Evolutionary conservation across 176 grass and related monocot species (phyloP).

Genomic region (Triticum timopheevii): DNA sequence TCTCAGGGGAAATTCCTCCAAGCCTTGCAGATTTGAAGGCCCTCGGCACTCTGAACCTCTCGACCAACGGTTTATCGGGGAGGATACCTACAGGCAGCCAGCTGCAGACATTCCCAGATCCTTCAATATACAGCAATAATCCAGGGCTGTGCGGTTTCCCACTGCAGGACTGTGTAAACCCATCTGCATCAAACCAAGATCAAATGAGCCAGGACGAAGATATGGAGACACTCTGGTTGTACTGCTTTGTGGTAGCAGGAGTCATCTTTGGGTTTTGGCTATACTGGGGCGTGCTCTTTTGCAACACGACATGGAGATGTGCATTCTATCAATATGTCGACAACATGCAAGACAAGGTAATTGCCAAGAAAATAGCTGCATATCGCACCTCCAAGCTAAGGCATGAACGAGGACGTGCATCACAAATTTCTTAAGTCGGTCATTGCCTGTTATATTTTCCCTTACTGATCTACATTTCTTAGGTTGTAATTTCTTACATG

Average conservation of each 20-base stretch:
- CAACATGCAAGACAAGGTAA: neutral
- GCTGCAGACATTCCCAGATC: neutral
- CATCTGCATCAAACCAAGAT: neutral
- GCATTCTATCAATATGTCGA: neutral
- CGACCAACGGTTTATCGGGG: neutral
- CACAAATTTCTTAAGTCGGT: neutral
- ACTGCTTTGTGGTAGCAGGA: neutral
- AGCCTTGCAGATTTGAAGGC: neutral
- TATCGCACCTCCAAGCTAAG: neutral
- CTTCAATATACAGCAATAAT: neutral
- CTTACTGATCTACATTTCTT: neutral
- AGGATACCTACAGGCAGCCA: neutral
- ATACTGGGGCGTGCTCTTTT: neutral
- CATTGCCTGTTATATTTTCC: neutral
- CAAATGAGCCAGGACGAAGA: neutral
- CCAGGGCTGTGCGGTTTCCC: neutral
- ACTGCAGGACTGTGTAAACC: neutral
- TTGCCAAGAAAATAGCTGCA: neutral
- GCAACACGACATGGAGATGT: neutral
- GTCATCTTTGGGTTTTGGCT: conserved; percentile 6
- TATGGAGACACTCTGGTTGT: neutral
- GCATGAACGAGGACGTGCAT: neutral
- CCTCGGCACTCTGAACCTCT: neutral
- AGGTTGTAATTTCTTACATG: neutral
- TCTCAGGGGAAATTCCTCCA: neutral